These are phyloP conservation scores for Alisma plantagoaquatica DNA, from an alignment of 106 monocot species.

Conservation along the genomic window DNA sequence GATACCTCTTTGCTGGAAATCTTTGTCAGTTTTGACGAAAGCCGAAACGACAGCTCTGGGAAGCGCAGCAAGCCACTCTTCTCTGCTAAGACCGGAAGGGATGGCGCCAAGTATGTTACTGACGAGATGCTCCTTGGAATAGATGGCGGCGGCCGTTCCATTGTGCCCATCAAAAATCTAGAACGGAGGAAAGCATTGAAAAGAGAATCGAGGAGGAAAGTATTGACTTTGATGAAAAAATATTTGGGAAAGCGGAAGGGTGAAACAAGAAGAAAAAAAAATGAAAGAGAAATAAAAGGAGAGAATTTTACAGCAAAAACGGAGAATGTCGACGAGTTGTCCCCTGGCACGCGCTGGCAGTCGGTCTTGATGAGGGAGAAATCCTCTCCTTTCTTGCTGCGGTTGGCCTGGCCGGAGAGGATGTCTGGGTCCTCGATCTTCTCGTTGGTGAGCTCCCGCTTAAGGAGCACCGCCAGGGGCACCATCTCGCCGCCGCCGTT, in stretches of 20 bases:
- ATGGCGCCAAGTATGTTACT: conserved; percentile 66
- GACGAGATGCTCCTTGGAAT: conserved; percentile 59
- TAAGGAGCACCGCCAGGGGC: conserved; percentile 67
- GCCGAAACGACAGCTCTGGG: conserved; percentile 82
- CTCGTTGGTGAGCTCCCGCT: conserved; percentile 56
- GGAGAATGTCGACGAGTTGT: conserved; percentile 54
- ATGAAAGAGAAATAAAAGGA: no score
- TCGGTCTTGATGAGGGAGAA: conserved; percentile 62
- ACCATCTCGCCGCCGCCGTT: conserved; percentile 27
- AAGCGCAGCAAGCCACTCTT: conserved; percentile 78
- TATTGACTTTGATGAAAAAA: no score
- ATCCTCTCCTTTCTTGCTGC: conserved; percentile 85
- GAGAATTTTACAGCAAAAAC: conserved; percentile 55
- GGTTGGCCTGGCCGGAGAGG: conserved; percentile 51
- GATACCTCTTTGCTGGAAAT: conserved; percentile 66
- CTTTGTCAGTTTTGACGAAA: conserved; percentile 90
- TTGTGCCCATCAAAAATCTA: conserved; percentile 95
- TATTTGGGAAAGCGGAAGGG: no score
- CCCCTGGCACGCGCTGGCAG: conserved; percentile 53
- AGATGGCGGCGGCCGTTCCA: conserved; percentile 74
- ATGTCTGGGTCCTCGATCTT: conserved; percentile 67
- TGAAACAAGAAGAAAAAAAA: background rate
- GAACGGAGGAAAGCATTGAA: no score
- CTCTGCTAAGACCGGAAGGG: no score
- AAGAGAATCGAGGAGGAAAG: no score